Conservation (phyloP, 1,284 basidiomycete species). For the Taiwanofungus camphoratus region DNA sequence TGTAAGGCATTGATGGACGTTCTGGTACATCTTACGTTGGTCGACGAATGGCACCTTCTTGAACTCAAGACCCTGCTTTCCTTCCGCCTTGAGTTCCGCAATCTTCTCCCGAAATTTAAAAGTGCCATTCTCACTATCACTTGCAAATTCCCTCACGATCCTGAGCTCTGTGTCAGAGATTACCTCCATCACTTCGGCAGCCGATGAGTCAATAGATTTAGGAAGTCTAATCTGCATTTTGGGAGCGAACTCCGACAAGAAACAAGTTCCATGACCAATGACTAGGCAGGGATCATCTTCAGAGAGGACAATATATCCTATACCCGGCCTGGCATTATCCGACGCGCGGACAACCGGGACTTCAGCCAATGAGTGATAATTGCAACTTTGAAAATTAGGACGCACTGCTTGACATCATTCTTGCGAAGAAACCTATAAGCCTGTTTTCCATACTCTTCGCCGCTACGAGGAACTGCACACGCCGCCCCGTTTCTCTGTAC, state of each 20-base stretch:
- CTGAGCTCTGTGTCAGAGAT: conserved; percentile 83
- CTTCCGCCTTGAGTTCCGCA: conserved; percentile 48
- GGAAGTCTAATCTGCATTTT: conserved; percentile 88
- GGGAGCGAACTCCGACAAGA: conserved; percentile 73
- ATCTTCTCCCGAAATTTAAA: conserved; percentile 62
- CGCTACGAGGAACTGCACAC: conserved; percentile 90
- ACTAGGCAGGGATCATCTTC: conserved; percentile 75
- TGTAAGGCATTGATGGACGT: conserved; percentile 87
- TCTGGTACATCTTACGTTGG: conserved; percentile 92
- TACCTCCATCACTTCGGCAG: conserved; percentile 85
- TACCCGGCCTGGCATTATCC: conserved; percentile 80
- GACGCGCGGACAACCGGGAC: conserved; percentile 93
- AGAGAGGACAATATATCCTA: conserved; percentile 71
- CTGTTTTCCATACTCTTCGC: conserved; percentile 85
- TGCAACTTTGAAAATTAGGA: conserved; percentile 22
- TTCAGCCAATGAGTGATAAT: conserved; percentile 30
- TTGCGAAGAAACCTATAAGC: conserved; percentile 79
- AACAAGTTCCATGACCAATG: conserved; percentile 76
- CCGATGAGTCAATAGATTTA: conserved; percentile 72
- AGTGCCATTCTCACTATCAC: conserved; percentile 75
- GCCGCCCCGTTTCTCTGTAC: conserved; percentile 76
- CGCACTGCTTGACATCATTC: conserved; percentile 90
- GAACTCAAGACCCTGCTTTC: conserved; percentile 61
- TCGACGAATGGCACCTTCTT: conserved; percentile 84
- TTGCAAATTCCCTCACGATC: conserved; percentile 89